These are phyloP conservation scores for Xenoacremonium recifei DNA, from an alignment of 2,329 filamentous ascomycete species.

Conservation along the genomic window DNA sequence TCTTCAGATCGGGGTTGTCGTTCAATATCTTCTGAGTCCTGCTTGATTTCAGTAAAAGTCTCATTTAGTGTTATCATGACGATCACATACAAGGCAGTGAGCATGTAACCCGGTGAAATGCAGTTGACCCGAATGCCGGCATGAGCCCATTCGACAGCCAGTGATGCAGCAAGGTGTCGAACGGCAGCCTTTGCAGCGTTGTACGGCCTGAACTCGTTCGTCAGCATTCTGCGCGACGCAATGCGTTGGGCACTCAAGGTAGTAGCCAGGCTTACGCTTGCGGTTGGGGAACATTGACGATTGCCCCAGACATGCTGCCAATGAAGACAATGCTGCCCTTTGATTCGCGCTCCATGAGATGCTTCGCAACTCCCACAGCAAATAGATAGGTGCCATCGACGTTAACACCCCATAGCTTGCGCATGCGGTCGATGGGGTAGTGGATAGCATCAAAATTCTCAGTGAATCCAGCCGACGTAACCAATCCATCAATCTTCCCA, in stretches of 20 bases:
- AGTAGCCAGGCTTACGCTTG: slow-evolving; percentile 63
- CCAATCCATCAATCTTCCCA: slow-evolving; percentile 83
- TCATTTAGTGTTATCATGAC: slow-evolving; percentile 29
- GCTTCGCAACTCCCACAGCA: slow-evolving; percentile 78
- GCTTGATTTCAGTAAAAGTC: background rate
- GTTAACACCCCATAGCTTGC: slow-evolving; percentile 93
- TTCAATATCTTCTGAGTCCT: slow-evolving; percentile 93
- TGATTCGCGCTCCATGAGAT: slow-evolving; percentile 78
- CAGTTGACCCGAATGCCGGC: slow-evolving; percentile 90
- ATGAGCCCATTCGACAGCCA: slow-evolving; percentile 92
- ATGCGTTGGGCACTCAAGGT: too few relatives aligned
- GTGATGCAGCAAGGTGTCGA: slow-evolving; percentile 78
- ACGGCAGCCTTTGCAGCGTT: slow-evolving; percentile 93
- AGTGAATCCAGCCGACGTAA: slow-evolving; percentile 92
- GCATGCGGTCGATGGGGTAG: slow-evolving; percentile 87
- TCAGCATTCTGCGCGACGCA: background rate
- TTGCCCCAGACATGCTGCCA: slow-evolving; percentile 89
- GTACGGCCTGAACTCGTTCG: slow-evolving; percentile 59
- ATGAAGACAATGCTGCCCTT: slow-evolving; percentile 90
- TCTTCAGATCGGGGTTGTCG: slow-evolving; percentile 85
- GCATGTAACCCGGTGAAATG: slow-evolving; percentile 94
- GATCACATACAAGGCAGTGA: slow-evolving; percentile 79
- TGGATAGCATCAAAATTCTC: slow-evolving; percentile 92
- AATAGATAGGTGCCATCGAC: slow-evolving; percentile 91
- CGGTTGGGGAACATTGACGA: slow-evolving; percentile 94